phyloP scores from a whole-genome alignment of 768 basidiomycete species.

The Pulveroboletus sp. region DNA sequence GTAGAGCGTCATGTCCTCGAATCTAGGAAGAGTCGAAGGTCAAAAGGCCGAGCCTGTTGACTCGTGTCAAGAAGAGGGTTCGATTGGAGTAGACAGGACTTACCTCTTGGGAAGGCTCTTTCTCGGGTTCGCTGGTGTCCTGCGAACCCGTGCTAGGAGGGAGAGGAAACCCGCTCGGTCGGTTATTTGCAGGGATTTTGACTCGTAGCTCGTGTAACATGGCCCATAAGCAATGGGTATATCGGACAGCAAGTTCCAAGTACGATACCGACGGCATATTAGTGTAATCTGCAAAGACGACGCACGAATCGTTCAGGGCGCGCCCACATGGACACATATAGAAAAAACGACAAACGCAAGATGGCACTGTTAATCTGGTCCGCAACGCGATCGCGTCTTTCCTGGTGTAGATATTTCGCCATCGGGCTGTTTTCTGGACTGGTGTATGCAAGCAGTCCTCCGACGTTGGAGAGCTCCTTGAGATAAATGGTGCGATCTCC shows the following conservation, averaged over 20 bases:
- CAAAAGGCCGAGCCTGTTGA: slow-evolving; percentile 46
- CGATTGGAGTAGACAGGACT: not conserved
- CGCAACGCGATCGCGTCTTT: slow-evolving; percentile 77
- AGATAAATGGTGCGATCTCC: slow-evolving; percentile 59
- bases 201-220: slow-evolving; percentile 49
- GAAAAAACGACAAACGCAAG: slow-evolving; percentile 60
- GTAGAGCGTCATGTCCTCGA: slow-evolving; percentile 37
- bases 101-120: slow-evolving; percentile 38
- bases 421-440: slow-evolving; percentile 77
- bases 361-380: slow-evolving; percentile 89
- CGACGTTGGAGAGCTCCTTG: slow-evolving; percentile 71
- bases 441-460: slow-evolving; percentile 79
- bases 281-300: slow-evolving; percentile 42
- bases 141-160: slow-evolving; percentile 36
- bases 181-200: slow-evolving; percentile 39
- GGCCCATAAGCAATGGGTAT: slow-evolving; percentile 62
- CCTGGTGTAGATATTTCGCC: slow-evolving; percentile 70
- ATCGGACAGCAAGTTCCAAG: slow-evolving; percentile 62
- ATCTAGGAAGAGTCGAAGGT: slow-evolving; percentile 53
- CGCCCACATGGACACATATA: not conserved
- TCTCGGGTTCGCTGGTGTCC: slow-evolving; percentile 27
- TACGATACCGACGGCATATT: slow-evolving; percentile 53
- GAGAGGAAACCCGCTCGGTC: slow-evolving; percentile 43
- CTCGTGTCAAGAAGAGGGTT: not conserved
- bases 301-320: slow-evolving; percentile 1